These are phyloP conservation scores for Aspergillus caelatus DNA, from an alignment of 2,329 filamentous ascomycete species.

Conservation along the genomic window DNA sequence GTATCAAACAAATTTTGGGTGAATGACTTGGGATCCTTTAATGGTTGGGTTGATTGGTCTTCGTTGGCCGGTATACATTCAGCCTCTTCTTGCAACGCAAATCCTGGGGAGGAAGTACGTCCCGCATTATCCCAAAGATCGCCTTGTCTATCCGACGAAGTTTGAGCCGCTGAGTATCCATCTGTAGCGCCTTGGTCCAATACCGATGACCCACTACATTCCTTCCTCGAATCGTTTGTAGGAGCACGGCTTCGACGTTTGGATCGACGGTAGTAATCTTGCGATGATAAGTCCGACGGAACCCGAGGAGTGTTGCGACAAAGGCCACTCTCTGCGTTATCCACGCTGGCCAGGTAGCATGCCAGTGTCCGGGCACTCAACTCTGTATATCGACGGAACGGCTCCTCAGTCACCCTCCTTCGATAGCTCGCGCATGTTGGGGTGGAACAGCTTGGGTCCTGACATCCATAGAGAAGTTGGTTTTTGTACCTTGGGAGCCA, in stretches of 20 bases:
- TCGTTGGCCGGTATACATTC: constrained; percentile 24
- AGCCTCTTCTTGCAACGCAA: constrained; percentile 10
- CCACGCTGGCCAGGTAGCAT: constrained; percentile 76
- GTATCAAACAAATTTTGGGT: constrained; percentile 61
- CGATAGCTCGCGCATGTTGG: constrained; percentile 81
- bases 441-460: constrained; percentile 67
- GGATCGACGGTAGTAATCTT: constrained; percentile 31
- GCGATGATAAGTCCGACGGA: constrained; percentile 28
- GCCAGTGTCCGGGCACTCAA: constrained; percentile 82
- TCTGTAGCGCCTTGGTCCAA: background rate
- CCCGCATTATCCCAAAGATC: background rate
- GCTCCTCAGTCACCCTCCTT: constrained; percentile 67
- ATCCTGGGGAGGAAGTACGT: background rate
- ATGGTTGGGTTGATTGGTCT: constrained; percentile 26
- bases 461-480: constrained; percentile 82
- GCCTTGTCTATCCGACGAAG: background rate
- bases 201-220: constrained; percentile 6
- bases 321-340: constrained; percentile 71
- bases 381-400: constrained; percentile 76
- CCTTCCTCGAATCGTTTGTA: constrained; percentile 8
- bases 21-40: constrained; percentile 64
- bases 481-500: constrained; percentile 65
- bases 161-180: background rate
- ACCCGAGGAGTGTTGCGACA: constrained; percentile 56
- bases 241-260: constrained; percentile 35